Percentiles rank a stretch among this genome's conserved stretches.
phyloP scores from a whole-genome alignment of 352 stramenopile genomes.

The Phytophthora sp. region DNA sequence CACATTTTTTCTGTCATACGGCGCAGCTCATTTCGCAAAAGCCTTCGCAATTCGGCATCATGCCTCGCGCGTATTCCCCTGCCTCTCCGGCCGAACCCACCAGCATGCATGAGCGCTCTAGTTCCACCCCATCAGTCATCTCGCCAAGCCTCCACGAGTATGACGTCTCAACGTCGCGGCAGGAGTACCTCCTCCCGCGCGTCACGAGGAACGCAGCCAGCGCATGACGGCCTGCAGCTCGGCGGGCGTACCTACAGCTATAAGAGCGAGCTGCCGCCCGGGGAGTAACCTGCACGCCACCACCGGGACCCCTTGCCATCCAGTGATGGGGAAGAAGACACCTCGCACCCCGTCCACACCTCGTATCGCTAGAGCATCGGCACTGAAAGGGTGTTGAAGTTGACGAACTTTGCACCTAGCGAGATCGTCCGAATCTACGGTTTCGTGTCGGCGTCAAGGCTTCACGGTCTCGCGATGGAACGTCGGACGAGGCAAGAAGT shows the following conservation, averaged over 20 bases:
- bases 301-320: not conserved
- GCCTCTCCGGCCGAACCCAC: not conserved
- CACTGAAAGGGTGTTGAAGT: not conserved
- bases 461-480: constrained; percentile 2
- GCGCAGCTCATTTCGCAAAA: too few species aligned
- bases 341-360: not conserved
- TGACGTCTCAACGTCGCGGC: not conserved
- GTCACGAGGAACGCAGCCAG: not conserved
- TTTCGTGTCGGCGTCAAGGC: not conserved
- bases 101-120: not conserved
- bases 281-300: not conserved
- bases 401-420: constrained; percentile 4
- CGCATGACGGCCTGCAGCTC: not conserved
- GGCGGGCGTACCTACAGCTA: not conserved
- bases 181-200: not conserved
- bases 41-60: not conserved
- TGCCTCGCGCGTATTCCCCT: not conserved
- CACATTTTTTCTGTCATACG: too few species aligned
- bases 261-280: not conserved
- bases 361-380: not conserved
- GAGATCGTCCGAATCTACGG: not conserved
- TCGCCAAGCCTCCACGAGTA: not conserved
- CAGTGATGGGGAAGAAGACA: not conserved
- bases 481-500: not conserved
- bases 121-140: not conserved